Percentiles rank a stretch among this genome's conserved stretches.
These are phyloP conservation scores for Silene coronaria DNA, from an alignment of 179 eudicot genomes.

Conservation along the genomic window DNA sequence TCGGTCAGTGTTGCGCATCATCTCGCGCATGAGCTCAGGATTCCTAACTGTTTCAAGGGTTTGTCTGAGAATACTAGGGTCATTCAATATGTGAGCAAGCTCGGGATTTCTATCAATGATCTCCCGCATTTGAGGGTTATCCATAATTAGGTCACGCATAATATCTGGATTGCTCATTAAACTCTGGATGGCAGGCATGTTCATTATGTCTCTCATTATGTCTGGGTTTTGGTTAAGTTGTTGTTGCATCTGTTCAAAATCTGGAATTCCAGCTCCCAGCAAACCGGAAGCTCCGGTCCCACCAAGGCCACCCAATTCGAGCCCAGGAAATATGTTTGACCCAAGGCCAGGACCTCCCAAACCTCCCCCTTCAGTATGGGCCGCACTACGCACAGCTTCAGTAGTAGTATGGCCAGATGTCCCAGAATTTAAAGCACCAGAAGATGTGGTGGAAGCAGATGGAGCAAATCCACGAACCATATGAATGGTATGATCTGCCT, in stretches of 20 bases:
- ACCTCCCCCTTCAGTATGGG: constrained; percentile 37
- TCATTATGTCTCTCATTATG: constrained; percentile 94
- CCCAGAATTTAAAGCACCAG: constrained; percentile 32
- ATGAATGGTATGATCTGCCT: constrained; percentile 88
- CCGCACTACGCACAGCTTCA: constrained; percentile 29
- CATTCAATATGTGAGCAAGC: constrained; percentile 87
- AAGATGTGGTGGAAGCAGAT: constrained; percentile 34
- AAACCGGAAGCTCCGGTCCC: constrained; percentile 44
- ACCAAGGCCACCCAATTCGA: constrained; percentile 35
- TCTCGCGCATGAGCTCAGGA: constrained; percentile 98
- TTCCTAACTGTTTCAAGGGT: constrained; percentile 91
- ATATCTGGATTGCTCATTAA: constrained; percentile 89
- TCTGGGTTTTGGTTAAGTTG: constrained; percentile 87
- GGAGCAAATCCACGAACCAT: constrained; percentile 89
- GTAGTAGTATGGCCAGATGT: constrained; percentile 17
- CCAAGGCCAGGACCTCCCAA: constrained; percentile 46
- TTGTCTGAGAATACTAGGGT: constrained; percentile 83
- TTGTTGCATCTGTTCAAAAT: constrained; percentile 82
- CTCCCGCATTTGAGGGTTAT: constrained; percentile 96
- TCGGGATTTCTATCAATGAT: constrained; percentile 93
- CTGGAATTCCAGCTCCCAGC: constrained; percentile 59
- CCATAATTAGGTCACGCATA: constrained; percentile 78
- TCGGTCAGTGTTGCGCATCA: constrained; percentile 98
- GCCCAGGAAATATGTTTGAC: constrained; percentile 40
- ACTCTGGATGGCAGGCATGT: constrained; percentile 83